Base-by-base conservation (phyloP, 176 grass and related monocot genomes). In the Saccharum officinarum region DNA sequence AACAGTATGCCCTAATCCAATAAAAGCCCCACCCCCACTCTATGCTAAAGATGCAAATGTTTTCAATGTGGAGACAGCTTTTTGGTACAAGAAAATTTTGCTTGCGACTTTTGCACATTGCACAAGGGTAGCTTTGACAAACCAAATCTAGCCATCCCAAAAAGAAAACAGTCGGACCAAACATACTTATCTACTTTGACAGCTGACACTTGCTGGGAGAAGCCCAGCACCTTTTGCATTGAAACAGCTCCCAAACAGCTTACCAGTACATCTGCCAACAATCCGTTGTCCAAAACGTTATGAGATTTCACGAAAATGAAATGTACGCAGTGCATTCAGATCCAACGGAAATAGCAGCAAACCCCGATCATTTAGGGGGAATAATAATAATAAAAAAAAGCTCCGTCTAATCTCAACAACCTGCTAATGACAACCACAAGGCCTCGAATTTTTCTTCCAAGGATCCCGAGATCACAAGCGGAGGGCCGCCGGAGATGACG, bases 171-270 rank as follows among this genome's bases (percentile, higher is more conserved):
- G 15, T 47, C 14, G 39, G 18, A 73, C 9, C 52, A 28, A 77
- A 80, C 61, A 88, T 70, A 77, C 73, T 55, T 55, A 61, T 28
- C 2, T 67, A 83, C 76, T 62, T 31, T 30, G 71, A 69, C 80
- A 46, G 61, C 64, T 82, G 25, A 34, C 33, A 67, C 6, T 50
- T 50, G 47, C 15, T 50, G 47, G 15, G 47, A 50, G 47, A 50
- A 50, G 45, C 45, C 45, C 11, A n/a, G 45, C 45, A 47, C 45
- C 45, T 47, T 91, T 47, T 47, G 45, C 45, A 14, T 14, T 47
- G 11, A 47, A 45, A 47, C 45, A 47, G 45, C 45, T 47, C 45
- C 44, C 45, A 12, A 47, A 47, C 45, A 47, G 45, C 45, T 47
- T 47, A 47, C 12, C 23, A 20, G 64, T 64, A 64, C 80, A 71